phyloP scores from a whole-genome alignment of 768 basidiomycete genomes.

The Polyporus arcularius region DNA sequence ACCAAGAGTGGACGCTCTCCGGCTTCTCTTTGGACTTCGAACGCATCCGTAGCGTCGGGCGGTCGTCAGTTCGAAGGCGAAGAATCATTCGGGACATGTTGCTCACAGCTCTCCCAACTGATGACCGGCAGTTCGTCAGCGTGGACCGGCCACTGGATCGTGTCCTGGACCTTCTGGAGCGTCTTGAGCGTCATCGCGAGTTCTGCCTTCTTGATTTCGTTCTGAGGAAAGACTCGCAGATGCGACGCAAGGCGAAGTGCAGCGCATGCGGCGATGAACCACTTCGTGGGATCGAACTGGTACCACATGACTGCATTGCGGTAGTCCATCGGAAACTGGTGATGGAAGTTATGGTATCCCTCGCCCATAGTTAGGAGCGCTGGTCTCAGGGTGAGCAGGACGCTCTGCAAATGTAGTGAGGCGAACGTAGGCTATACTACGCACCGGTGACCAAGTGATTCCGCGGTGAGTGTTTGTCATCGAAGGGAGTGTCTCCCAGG shows the following conservation, averaged over 20 bases:
- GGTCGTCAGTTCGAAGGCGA: too few relatives aligned
- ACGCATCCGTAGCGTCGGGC: too few relatives aligned
- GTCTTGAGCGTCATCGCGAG: constrained; percentile 83
- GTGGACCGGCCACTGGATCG: constrained; percentile 62
- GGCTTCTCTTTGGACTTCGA: constrained; percentile 65
- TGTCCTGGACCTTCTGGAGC: constrained; percentile 64
- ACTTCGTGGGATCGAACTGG: constrained; percentile 70
- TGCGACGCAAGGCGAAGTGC: constrained; percentile 71
- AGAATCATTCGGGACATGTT: too few relatives aligned
- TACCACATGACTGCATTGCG: constrained; percentile 63
- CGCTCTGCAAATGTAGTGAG: too few relatives aligned
- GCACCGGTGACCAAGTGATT: constrained; percentile 48
- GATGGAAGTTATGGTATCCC: constrained; percentile 82
- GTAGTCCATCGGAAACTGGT: constrained; percentile 60
- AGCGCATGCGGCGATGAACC: constrained; percentile 78
- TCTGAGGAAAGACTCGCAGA: constrained; percentile 82
- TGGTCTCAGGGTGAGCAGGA: not conserved
- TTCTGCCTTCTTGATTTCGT: constrained; percentile 82
- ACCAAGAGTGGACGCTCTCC: constrained; percentile 66
- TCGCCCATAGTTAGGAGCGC: constrained; percentile 63
- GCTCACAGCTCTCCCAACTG: constrained; percentile 79
- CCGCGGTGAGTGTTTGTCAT: constrained; percentile 55
- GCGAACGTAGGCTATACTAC: not conserved
- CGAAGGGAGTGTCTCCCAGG: constrained; percentile 57
- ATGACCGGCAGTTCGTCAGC: constrained; percentile 67